phyloP scores from a whole-genome alignment of 768 basidiomycete species.

The Xerocomellus dryophilus region DNA sequence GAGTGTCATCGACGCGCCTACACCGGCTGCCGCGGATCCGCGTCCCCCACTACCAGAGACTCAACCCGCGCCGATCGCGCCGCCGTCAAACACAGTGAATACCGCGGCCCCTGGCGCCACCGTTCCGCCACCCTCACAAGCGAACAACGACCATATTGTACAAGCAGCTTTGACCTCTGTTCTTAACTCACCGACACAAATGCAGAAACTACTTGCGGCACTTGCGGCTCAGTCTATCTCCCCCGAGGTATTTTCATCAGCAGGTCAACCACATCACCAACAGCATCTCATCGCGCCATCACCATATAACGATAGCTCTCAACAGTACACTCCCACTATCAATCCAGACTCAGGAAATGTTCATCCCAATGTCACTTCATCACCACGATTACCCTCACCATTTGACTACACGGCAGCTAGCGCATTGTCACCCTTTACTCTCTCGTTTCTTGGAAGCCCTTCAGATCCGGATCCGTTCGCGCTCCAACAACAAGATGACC shows the following conservation, averaged over 20 bases:
- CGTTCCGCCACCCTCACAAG: constrained; percentile 6
- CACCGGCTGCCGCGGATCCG: constrained; percentile 12
- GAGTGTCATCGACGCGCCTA: constrained; percentile 16
- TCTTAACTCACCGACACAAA: constrained; percentile 47
- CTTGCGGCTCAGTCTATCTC: constrained; percentile 32
- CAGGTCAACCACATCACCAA: constrained; percentile 17
- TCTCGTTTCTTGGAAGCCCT: constrained; percentile 23
- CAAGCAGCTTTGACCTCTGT: constrained; percentile 53
- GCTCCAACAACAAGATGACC: constrained; percentile 38
- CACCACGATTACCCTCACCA: constrained; percentile 15
- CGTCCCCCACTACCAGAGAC: constrained; percentile 13
- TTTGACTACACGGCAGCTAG: constrained; percentile 23
- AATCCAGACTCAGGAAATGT: not conserved
- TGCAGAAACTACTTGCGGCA: constrained; percentile 54
- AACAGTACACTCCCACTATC: constrained; percentile 3
- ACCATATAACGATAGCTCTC: constrained; percentile 23
- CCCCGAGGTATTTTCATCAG: constrained; percentile 21
- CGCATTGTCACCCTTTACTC: constrained; percentile 24
- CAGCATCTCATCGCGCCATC: constrained; percentile 30
- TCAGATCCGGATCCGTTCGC: constrained; percentile 33
- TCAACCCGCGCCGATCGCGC: constrained; percentile 12
- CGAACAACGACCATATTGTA: constrained; percentile 44
- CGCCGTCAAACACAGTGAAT: constrained; percentile 13
- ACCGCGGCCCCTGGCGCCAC: constrained; percentile 10
- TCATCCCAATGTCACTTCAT: constrained; percentile 7